These are phyloP conservation scores for Pyrenochaeta sp. DNA, from an alignment of 2,329 filamentous ascomycete species.

Conservation along the genomic window DNA sequence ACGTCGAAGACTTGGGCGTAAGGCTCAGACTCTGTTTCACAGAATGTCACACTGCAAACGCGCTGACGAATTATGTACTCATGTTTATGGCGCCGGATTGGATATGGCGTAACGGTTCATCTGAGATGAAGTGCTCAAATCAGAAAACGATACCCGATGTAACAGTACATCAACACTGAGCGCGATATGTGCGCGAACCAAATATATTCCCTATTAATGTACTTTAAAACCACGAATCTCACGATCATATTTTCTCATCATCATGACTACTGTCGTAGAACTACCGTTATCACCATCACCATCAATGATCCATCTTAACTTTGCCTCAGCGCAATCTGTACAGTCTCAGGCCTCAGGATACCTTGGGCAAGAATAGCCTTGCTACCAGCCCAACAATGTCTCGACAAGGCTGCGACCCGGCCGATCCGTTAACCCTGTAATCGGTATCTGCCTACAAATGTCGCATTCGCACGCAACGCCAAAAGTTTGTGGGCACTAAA, in stretches of 20 bases:
- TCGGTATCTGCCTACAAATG: neutral
- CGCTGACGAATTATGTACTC: slow-evolving; percentile 8
- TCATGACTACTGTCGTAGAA: neutral
- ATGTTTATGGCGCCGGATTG: slow-evolving; percentile 6
- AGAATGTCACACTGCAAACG: neutral
- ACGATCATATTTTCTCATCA: neutral
- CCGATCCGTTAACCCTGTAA: slow-evolving; percentile 12
- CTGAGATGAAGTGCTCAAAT: slow-evolving; percentile 45
- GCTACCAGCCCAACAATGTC: neutral
- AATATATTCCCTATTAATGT: neutral
- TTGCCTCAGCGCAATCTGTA: neutral
- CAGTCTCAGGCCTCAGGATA: neutral
- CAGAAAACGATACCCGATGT: slow-evolving; percentile 35
- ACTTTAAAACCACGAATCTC: neutral
- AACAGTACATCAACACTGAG: slow-evolving; percentile 8
- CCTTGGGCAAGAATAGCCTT: neutral
- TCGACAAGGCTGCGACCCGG: slow-evolving; percentile 8
- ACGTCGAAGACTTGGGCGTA: slow-evolving; percentile 41
- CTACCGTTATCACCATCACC: neutral
- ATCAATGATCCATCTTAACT: neutral
- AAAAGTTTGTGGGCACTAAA: slow-evolving; percentile 8
- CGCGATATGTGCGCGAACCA: neutral
- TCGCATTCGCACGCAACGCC: slow-evolving; percentile 1
- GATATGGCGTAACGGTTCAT: slow-evolving; percentile 27
- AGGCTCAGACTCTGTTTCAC: neutral